Conservation (phyloP, 805 yeast species). For the Groenewaldozyma tartarivorans region DNA sequence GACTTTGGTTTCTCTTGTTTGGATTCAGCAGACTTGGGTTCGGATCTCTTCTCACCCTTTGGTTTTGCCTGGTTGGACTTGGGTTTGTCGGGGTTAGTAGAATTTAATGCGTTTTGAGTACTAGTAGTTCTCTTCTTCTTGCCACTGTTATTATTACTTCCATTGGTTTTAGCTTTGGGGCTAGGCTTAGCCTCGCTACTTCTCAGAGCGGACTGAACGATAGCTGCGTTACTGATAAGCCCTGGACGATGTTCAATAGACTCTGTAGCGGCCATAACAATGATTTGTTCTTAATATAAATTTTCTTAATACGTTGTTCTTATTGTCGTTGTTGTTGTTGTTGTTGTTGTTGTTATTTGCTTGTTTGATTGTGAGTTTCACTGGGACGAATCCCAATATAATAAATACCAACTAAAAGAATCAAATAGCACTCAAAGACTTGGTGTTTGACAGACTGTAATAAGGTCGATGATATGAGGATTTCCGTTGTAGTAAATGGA, state of each 20-base stretch:
- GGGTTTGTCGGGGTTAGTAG: constrained; percentile 1
- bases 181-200: constrained; percentile 3
- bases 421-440: no score
- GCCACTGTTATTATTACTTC: background rate
- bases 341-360: no score
- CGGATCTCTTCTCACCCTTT: background rate
- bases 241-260: constrained; percentile 2
- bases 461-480: no score
- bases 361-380: no score
- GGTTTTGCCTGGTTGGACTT: constrained; percentile 1
- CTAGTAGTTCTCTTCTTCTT: background rate
- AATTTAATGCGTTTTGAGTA: background rate
- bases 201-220: constrained; percentile 18
- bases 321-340: no score
- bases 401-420: no score
- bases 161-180: no score
- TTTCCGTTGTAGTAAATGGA: no score
- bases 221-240: constrained; percentile 18
- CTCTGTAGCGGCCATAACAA: background rate
- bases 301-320: no score
- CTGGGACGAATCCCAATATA: no score
- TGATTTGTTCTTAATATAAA: no score
- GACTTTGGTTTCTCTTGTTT: background rate
- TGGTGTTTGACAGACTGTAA: no score
- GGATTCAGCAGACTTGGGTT: background rate